phyloP scores from a whole-genome alignment of 176 grass and related monocot genomes.

The Triticum turgidum region DNA sequence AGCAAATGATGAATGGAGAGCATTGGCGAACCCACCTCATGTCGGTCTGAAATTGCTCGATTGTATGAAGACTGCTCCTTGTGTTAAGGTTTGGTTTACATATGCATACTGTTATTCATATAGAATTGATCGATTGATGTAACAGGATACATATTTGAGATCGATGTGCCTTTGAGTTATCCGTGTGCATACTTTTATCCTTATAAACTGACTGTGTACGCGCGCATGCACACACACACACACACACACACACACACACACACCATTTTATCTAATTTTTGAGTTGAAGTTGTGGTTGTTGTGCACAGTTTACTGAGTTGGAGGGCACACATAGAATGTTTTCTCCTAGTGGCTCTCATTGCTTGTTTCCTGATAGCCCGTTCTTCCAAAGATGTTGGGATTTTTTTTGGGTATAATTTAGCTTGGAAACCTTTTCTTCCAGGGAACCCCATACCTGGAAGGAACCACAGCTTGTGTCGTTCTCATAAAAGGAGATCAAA shows the following conservation, averaged over 20 bases:
- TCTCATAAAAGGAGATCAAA: conserved; percentile 1
- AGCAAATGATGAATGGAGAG: conserved; percentile 16
- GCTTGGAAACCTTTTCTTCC: not conserved
- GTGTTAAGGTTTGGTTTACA: not conserved
- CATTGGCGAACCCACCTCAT: not conserved
- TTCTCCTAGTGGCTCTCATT: not conserved
- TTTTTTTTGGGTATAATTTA: conserved; percentile 2
- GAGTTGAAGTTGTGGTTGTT: not conserved
- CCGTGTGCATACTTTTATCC: no score
- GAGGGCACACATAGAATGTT: not conserved
- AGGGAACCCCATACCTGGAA: not conserved
- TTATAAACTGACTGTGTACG: no score
- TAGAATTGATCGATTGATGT: not conserved
- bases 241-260: no score
- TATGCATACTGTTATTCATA: not conserved
- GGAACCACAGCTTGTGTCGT: conserved; percentile 32
- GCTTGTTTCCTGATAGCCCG: not conserved
- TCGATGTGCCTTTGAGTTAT: not conserved
- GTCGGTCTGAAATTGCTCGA: not conserved
- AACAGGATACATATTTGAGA: not conserved
- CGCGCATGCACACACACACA: no score
- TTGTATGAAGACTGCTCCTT: not conserved
- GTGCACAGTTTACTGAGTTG: not conserved
- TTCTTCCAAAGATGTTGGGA: not conserved
- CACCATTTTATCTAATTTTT: not conserved